Base-by-base conservation (phyloP, 805 yeast species). In the Cyberlindnera mycetangii region DNA sequence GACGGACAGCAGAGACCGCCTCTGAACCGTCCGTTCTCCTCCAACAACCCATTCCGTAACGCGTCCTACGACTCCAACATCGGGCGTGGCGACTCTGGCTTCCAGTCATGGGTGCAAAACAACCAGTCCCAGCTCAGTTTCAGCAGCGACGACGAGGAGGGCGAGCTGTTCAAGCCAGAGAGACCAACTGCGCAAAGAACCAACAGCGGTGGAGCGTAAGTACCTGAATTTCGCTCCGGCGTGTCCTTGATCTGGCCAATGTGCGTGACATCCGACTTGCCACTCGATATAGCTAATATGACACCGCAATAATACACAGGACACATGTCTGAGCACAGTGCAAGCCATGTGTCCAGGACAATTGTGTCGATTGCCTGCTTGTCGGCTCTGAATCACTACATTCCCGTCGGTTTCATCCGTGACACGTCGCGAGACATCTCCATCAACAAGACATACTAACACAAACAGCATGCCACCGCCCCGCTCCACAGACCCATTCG, bases 31-130 rank as follows among this genome's bases (percentile, higher is more conserved):
- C 74, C 71, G 2, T 67, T 81, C 42, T 82, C 89, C 7, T 69
- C 81, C 3, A 81, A 81, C 60, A 85, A 85, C 54, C 92, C 92
- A n/a, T 85, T 85, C 62, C 74, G 92, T 57, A 69, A 70, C 44
- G 72, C 71, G 7, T 56, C 70, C 33, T 48, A 40, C 35, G 57
- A 64, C 52, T 50, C 67, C 52, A 51, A 47, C 47, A 66, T 59
- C 30, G 51, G 53, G 7, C 40, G 45, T 16, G 41, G 59, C n/a
- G 61, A 66, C 18, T 28, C 48, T n/a, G 67, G 69, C 27, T 83
- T 79, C 57, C 79, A 76, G 33, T 71, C 68, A 17, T 83, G 89
- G 89, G 77, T 83, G 17, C 68, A 68, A 44, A 67, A 67, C 45
- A 64, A 62, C 41, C 58, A 53, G 50, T 75, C 58, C 48, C 73